Base-by-base conservation (phyloP, 75 land plant species). In the Selaginella tamariscina region DNA sequence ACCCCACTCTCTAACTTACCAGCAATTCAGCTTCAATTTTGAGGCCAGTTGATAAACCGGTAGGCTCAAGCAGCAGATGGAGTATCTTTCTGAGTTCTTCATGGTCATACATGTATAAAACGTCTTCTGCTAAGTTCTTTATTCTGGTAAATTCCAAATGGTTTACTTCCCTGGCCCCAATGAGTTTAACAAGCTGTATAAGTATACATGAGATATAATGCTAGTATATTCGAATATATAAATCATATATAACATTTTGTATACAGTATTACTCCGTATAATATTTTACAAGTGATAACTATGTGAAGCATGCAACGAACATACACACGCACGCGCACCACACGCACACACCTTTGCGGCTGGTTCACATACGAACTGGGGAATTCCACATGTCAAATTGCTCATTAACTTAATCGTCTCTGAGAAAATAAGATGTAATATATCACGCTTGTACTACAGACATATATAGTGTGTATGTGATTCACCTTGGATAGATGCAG, bases 321-420 rank as follows among this genome's bases (percentile, higher is more conserved):
- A n/a, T n/a, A n/a, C n/a, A n/a, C n/a, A n/a, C n/a, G n/a, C n/a
- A n/a, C n/a, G n/a, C n/a, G n/a, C n/a, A n/a, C n/a, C n/a, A n/a
- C n/a, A n/a, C n/a, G n/a, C n/a, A n/a, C 72, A 27, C 22, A 72
- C 92, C 92, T 93, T 93, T 33, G 93, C 83, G 54, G 98, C 75
- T 32, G 93, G 77, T 9, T 84, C 70, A 70, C 98, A 93, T n/a
- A 86, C 78, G 68, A 93, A 88, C 27, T 88, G 89, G 18, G 89
- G 94, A 81, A 93, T 78, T 22, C 89, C 75, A 75, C 82, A 81
- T 1, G 80, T 86, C 0, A 88, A 65, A 30, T 63, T 75, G 67
- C 74, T 62, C 85, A 93, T 81, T 29, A 74, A 67, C 75, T 71
- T 90, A 83, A 85, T 82, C 27, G 81, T 75, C 65, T 68, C 89